Percentiles rank a stretch among this genome's conserved stretches.
Evolutionary conservation across 78 protist species (phyloP).

Genomic region (Dictyostelium capitatum): DNA sequence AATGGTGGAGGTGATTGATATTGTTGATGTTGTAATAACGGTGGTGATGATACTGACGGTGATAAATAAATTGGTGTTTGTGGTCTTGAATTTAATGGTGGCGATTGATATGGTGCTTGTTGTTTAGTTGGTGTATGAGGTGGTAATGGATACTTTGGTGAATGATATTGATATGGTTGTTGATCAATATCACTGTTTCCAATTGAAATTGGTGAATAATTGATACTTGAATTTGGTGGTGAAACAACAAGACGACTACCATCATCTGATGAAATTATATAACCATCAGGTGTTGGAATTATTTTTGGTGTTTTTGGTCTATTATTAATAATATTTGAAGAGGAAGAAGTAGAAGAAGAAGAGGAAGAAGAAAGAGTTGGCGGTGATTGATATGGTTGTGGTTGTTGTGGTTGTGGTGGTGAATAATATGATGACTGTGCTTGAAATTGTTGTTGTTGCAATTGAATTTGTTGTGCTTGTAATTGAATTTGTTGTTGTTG

Average conservation of each 20-base stretch:
- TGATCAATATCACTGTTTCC: background rate
- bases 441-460: background rate
- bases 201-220: background rate
- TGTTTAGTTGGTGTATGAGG: background rate
- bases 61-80: slow-evolving; percentile 14
- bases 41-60: background rate
- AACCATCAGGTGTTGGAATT: background rate
- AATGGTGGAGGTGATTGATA: background rate
- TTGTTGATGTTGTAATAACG: background rate
- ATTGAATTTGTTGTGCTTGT: background rate
- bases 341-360: background rate
- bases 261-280: background rate
- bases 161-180: background rate
- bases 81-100: background rate
- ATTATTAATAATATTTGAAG: background rate
- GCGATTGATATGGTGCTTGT: background rate
- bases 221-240: background rate
- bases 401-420: background rate
- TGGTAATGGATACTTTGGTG: background rate
- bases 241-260: slow-evolving; percentile 22
- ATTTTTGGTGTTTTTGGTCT: background rate
- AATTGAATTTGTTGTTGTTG: background rate
- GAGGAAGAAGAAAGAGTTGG: no score
- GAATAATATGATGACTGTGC: background rate
- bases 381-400: no score